Evolutionary conservation across 495 filamentous ascomycete species (phyloP).

Genomic region (Penicillium silybi): DNA sequence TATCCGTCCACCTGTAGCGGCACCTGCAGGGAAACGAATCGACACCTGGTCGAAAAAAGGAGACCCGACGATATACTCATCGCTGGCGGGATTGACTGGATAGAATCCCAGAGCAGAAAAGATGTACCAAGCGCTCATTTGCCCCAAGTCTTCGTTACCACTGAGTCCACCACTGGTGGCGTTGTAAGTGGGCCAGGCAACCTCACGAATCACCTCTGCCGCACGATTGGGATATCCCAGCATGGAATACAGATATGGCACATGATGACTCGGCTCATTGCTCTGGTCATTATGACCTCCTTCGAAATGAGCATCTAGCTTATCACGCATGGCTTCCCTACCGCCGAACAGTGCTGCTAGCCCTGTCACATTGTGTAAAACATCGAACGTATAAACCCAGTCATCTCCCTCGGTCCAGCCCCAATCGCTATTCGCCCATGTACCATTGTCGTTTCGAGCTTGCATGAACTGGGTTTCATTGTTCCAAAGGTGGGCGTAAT

Average conservation of each 20-base stretch:
- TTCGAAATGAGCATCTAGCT: constrained; percentile 22
- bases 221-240: constrained; percentile 19
- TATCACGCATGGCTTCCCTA: constrained; percentile 14
- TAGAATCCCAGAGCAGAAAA: constrained; percentile 28
- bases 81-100: constrained; percentile 25
- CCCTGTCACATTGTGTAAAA: constrained; percentile 24
- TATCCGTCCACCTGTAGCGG: constrained; percentile 13
- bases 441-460: constrained; percentile 24
- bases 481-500: constrained; percentile 24
- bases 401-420: constrained; percentile 29
- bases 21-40: constrained; percentile 16
- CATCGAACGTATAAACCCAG: constrained; percentile 30
- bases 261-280: constrained; percentile 28
- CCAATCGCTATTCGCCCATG: constrained; percentile 21
- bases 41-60: constrained; percentile 25
- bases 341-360: constrained; percentile 20
- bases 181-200: constrained; percentile 27
- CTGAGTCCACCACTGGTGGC: constrained; percentile 25
- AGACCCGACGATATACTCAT: constrained; percentile 23
- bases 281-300: constrained; percentile 27
- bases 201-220: constrained; percentile 16
- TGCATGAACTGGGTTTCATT: constrained; percentile 29
- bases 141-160: constrained; percentile 27
- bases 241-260: constrained; percentile 23
- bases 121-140: constrained; percentile 30